Evolutionary conservation across 192 early-diverging fungal species (phyloP), one percentile per base, ranked within the genome.

Genomic region (Funneliformis mosseae): DNA sequence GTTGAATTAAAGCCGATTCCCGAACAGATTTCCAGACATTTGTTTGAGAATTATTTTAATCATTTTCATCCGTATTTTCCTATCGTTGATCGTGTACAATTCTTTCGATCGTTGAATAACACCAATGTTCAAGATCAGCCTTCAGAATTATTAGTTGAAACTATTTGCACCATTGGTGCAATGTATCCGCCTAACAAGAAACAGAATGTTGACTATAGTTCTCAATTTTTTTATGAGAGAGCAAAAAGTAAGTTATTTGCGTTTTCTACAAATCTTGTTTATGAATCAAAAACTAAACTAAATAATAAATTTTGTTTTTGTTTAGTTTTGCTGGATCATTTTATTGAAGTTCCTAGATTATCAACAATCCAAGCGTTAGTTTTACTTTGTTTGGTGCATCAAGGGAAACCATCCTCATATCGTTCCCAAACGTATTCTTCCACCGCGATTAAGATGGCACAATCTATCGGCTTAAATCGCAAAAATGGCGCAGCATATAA

Each of bases 391-490:
- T 82, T 83, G 82, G 79, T 83, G 10, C 82, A 86, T 64, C 82
- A 84, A 59, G 81, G 84, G 45, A 86, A 83, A 25, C 81, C 83
- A 3, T 74, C 82, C 0, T 83, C 85, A 5, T 84, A 83, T 48
- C 76, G 83, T 7, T 74, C 81, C 7, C 84, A 84, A 64, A 84
- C 84, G 78, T 86, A 84, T 64, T 79, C 68, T 25, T 82, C 81
- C 39, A 86, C 84, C 82, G 85, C 85, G 14, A 86, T 86, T 46
- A 78, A 82, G 14, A 86, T 86, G 85, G 85, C 85, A 6, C 85
- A 86, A 55, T 81, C 80, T 76, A 84, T 86, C 69, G 83, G 83
- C 27, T 80, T 86, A 4, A 82, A 86, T 50, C 70, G 83, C 21
- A 66, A 45, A n/a, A 79, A 79, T 33, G 33, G 77, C 27, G 43